phyloP scores from a whole-genome alignment of 805 yeast species.

The Suhomyces sp. region DNA sequence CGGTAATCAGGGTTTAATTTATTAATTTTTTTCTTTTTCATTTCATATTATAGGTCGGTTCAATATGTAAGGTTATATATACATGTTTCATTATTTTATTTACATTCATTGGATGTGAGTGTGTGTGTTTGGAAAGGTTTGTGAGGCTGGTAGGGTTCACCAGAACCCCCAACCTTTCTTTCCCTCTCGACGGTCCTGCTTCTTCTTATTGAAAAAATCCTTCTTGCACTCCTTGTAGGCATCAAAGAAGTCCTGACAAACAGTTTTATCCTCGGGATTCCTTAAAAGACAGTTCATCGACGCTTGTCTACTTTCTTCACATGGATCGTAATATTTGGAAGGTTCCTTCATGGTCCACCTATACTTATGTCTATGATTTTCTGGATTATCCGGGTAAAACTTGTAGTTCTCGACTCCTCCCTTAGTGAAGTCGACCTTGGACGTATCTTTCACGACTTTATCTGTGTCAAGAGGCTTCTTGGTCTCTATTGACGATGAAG shows the following conservation, averaged over 20 bases:
- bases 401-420: constrained; percentile 55
- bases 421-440: constrained; percentile 53
- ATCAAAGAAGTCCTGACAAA: constrained; percentile 78
- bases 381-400: constrained; percentile 88
- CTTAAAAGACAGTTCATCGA: constrained; percentile 80
- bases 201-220: constrained; percentile 38
- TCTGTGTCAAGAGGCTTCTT: constrained; percentile 18
- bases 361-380: constrained; percentile 63
- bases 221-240: constrained; percentile 92
- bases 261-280: constrained; percentile 62
- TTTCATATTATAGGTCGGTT: no score
- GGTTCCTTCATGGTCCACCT: constrained; percentile 75
- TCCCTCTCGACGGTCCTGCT: constrained; percentile 36
- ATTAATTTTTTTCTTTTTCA: no score
- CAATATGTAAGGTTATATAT: no score
- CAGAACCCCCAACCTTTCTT: constrained; percentile 46
- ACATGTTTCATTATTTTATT: no score
- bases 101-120: no score
- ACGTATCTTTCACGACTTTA: constrained; percentile 32
- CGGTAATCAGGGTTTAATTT: background rate
- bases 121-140: no score
- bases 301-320: constrained; percentile 86
- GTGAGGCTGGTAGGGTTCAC: constrained; percentile 14
- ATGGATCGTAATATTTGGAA: constrained; percentile 87
- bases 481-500: no score